Evolutionary conservation across 768 basidiomycete species (phyloP).

Genomic region (Dendrothele bispora): DNA sequence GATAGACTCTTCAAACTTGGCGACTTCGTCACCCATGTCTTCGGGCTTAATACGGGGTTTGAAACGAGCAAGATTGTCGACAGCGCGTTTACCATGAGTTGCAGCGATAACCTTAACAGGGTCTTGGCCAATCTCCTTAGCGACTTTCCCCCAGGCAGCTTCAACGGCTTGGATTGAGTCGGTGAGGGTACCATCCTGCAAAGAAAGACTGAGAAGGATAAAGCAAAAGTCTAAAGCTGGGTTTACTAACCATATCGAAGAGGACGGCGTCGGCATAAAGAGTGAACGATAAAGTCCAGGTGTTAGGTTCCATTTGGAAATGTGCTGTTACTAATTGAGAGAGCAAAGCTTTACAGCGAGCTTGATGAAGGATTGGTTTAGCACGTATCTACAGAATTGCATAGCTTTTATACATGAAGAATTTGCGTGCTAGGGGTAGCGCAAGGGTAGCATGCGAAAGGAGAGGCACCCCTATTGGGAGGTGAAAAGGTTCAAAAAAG

Average conservation of each 20-base stretch:
- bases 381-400: too few species aligned
- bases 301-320: too few species aligned
- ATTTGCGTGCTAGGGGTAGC: too few species aligned
- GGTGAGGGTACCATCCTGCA: constrained; percentile 67
- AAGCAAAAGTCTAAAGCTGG: constrained; percentile 3
- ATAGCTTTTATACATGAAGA: too few species aligned
- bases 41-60: constrained; percentile 53
- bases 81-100: constrained; percentile 77
- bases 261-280: constrained; percentile 60
- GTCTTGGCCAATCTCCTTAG: constrained; percentile 66
- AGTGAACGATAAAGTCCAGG: too few species aligned
- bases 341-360: too few species aligned
- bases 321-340: too few species aligned
- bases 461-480: too few species aligned
- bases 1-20: constrained; percentile 64
- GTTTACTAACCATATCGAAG: constrained; percentile 64
- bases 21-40: constrained; percentile 59
- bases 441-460: too few species aligned
- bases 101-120: constrained; percentile 74
- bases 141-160: constrained; percentile 75
- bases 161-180: constrained; percentile 76
- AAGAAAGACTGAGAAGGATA: constrained; percentile 23
- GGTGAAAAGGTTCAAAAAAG: too few species aligned
- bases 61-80: constrained; percentile 69
- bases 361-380: too few species aligned